Evolutionary conservation across 1,284 basidiomycete genomes (phyloP).

Genomic region (Coriolopsis trogii): DNA sequence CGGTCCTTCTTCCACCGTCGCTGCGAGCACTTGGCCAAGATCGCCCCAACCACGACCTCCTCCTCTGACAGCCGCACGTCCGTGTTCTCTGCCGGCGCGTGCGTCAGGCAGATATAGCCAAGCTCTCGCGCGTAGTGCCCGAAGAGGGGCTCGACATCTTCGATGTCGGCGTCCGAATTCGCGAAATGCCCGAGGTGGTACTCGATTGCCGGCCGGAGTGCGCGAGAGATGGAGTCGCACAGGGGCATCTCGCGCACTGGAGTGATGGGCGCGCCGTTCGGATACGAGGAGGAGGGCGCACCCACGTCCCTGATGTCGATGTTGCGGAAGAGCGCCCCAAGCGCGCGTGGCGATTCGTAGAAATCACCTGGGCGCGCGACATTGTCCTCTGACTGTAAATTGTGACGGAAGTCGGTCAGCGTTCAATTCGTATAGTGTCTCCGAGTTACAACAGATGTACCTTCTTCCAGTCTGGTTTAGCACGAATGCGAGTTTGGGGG

Average conservation of each 20-base stretch:
- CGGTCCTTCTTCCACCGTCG: slow-evolving; percentile 61
- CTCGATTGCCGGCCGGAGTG: slow-evolving; percentile 44
- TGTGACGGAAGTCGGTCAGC: no score
- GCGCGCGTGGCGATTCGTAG: slow-evolving; percentile 67
- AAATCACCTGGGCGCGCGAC: slow-evolving; percentile 62
- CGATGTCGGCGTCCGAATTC: slow-evolving; percentile 33
- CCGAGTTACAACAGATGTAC: slow-evolving; percentile 7
- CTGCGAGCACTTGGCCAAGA: slow-evolving; percentile 62
- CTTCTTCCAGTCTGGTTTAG: slow-evolving; percentile 76
- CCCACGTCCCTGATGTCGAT: slow-evolving; percentile 52
- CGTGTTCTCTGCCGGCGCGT: slow-evolving; percentile 61
- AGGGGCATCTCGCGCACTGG: slow-evolving; percentile 28
- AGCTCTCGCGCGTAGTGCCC: slow-evolving; percentile 63
- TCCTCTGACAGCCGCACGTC: slow-evolving; percentile 65
- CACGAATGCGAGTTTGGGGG: slow-evolving; percentile 55
- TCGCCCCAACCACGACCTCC: slow-evolving; percentile 73
- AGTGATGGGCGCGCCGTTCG: slow-evolving; percentile 8
- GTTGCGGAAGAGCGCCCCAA: slow-evolving; percentile 68
- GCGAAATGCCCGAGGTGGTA: slow-evolving; percentile 36
- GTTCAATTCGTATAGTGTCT: neutral
- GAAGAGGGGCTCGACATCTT: slow-evolving; percentile 45
- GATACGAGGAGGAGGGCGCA: slow-evolving; percentile 25
- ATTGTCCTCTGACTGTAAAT: slow-evolving; percentile 56
- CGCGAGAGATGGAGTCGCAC: slow-evolving; percentile 51
- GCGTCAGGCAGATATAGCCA: slow-evolving; percentile 65